Conservation (phyloP, 306 rosid genomes). For the Albizia julibrissin region DNA sequence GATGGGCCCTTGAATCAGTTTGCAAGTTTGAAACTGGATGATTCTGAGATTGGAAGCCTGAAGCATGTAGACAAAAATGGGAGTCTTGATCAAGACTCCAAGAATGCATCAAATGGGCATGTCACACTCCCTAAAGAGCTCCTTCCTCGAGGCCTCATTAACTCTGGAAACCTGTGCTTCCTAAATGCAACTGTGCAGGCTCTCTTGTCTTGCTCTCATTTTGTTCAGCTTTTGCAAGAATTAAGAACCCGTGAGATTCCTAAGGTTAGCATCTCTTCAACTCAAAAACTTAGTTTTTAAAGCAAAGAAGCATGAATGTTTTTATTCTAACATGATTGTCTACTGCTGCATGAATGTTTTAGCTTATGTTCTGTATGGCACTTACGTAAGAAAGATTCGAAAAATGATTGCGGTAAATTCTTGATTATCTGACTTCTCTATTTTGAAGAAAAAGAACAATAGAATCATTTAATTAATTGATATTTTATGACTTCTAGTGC, state of each 20-base stretch:
- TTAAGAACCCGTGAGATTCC: slow-evolving; percentile 61
- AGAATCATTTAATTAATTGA: slow-evolving; percentile 20
- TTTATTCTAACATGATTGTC: not conserved
- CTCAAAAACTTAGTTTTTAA: not conserved
- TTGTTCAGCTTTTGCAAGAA: slow-evolving; percentile 75
- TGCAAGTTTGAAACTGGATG: slow-evolving; percentile 50
- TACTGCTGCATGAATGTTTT: not conserved
- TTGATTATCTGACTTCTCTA: slow-evolving; percentile 6
- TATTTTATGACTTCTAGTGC: not conserved
- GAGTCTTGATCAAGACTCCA: slow-evolving; percentile 35
- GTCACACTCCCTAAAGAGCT: slow-evolving; percentile 39
- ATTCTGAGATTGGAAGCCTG: slow-evolving; percentile 39
- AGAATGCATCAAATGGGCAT: slow-evolving; percentile 51
- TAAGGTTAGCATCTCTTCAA: slow-evolving; percentile 49
- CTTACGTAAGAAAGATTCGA: not conserved
- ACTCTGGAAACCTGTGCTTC: slow-evolving; percentile 90
- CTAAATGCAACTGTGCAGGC: slow-evolving; percentile 91
- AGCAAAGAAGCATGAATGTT: not conserved
- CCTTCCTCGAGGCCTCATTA: slow-evolving; percentile 80
- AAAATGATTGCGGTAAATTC: not conserved
- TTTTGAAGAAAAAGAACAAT: not conserved
- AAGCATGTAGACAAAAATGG: slow-evolving; percentile 42
- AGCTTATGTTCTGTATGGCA: not conserved
- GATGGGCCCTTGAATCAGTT: slow-evolving; percentile 48
- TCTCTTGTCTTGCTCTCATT: slow-evolving; percentile 85